These are phyloP conservation scores for Leishmania aethiopica DNA, from an alignment of 208 protist genomes.

Conservation along the genomic window DNA sequence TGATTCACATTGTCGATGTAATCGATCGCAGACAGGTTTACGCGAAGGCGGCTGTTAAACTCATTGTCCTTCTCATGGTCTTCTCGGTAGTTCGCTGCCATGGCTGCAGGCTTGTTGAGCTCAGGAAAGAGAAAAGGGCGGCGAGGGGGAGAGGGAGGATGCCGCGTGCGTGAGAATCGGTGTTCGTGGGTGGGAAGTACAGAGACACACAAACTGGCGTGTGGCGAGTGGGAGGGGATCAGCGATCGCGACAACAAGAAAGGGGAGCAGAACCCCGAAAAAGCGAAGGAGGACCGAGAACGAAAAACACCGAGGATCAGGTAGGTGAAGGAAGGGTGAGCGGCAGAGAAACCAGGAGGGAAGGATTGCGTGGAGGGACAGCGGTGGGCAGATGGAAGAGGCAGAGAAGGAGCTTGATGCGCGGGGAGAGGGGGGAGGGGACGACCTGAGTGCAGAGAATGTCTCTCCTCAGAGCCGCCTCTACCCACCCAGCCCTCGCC, in stretches of 20 bases:
- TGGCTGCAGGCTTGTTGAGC: conserved; percentile 2
- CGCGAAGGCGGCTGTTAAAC: conserved; percentile 27
- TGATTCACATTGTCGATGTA: conserved; percentile 13
- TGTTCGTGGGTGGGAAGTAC: background rate
- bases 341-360: background rate
- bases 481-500: background rate
- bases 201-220: background rate
- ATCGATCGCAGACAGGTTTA: conserved; percentile 31
- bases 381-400: background rate
- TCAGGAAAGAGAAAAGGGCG: background rate
- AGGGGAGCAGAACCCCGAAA: background rate
- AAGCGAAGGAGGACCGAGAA: background rate
- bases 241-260: background rate
- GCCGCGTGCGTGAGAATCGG: background rate
- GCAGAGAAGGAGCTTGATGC: background rate
- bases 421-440: background rate
- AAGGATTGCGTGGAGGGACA: background rate
- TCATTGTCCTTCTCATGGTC: conserved; percentile 30
- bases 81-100: conserved; percentile 17
- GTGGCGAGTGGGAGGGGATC: background rate
- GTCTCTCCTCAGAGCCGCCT: background rate
- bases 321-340: background rate
- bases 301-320: background rate
- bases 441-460: background rate
- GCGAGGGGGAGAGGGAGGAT: background rate